Conservation (phyloP, 305 asterid genomes). For the Fraxinus sp. region DNA sequence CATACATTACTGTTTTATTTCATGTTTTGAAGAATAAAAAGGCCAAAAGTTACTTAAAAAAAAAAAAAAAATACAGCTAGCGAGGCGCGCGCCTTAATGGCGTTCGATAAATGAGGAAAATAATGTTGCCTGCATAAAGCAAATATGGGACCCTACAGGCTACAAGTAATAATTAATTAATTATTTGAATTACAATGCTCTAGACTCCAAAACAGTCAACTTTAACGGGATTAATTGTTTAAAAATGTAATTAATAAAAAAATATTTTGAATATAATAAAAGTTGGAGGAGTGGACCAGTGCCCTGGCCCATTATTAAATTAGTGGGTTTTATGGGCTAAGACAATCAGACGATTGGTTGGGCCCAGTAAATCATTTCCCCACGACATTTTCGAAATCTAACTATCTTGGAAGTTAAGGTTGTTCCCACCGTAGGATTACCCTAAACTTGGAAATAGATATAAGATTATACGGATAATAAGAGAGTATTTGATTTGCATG, state of each 20-base stretch:
- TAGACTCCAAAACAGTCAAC: not conserved
- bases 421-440: not conserved
- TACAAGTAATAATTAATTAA: not conserved
- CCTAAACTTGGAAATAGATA: not conserved
- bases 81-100: not conserved
- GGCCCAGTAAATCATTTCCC: conserved; percentile 20
- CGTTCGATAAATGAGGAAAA: not conserved
- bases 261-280: not conserved
- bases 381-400: not conserved
- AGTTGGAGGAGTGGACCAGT: conserved; percentile 20
- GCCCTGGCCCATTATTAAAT: conserved; percentile 25
- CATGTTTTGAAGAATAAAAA: not conserved
- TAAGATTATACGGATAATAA: too few relatives aligned
- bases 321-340: conserved; percentile 16
- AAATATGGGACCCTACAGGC: not conserved
- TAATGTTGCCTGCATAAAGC: conserved; percentile 2
- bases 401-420: not conserved
- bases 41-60: not conserved
- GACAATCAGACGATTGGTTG: not conserved
- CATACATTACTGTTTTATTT: not conserved
- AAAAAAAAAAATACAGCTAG: not conserved
- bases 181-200: not conserved
- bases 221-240: conserved; percentile 22
- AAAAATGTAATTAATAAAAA: conserved; percentile 8
- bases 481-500: too few relatives aligned